Base-by-base conservation (phyloP, 345 rosid species). In the Nasturtium officinale region DNA sequence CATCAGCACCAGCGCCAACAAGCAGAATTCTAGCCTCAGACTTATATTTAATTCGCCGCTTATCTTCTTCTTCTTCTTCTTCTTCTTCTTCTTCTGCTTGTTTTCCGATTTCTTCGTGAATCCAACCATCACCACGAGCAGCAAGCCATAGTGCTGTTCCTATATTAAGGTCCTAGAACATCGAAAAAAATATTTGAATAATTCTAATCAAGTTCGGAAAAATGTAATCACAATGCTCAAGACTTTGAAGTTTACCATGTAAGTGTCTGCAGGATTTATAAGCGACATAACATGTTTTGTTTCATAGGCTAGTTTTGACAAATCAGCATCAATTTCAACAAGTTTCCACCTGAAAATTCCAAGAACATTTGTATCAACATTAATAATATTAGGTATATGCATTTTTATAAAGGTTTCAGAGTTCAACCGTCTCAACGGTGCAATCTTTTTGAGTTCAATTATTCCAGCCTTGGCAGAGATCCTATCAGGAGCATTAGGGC, bases 1-100 rank as follows among this genome's bases (percentile, higher is more conserved):
- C 96, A 79, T 94, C 99, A 26, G 99, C 99, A 52, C 99, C 99
- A 50, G 96, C 85, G 43, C 99, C 99, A 53, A 91, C 91, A 40
- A 94, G 87, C 58, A 94, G 80, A 29, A 91, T 83, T 73, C 86
- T 91, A 52, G 97, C 90, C 33, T 70, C 46, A 42, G 96, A 91
- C 35, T 82, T 83, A 78, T 89, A 91, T 37, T 76, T 85, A 4
- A 79, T 23, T 28, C 75, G 61, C n/a, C 13, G 74, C 13, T 65
- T 76, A 77, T 73, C 71, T 48, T 79, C 77, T 42, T 28, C n/a
- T n/a, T n/a, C n/a, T n/a, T n/a, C n/a, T n/a, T n/a, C 71, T 48
- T 79, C 77, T 42, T 73, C 71, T 48, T 79, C 77, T 42, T 28
- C 76, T n/a, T 73, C 68, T 37, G 47, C 29, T 43, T 71, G 65